A percentile compares a stretch with the other conserved stretches of the same genome.
These are phyloP conservation scores for Nicotiana knightiana DNA, from an alignment of 257 asterid species.

Conservation along the genomic window DNA sequence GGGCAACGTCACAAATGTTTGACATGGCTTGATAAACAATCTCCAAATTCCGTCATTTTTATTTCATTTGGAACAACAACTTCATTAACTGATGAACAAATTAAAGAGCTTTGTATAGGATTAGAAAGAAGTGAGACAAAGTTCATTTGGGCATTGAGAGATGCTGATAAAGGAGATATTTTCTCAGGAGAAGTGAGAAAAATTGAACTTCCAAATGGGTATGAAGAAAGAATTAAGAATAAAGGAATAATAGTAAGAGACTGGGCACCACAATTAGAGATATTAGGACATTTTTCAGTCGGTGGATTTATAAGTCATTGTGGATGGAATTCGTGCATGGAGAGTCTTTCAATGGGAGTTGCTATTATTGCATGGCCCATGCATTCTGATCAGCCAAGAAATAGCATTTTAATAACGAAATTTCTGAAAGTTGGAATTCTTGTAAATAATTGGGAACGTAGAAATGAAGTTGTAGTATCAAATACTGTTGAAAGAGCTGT, in stretches of 20 bases:
- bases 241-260: slow-evolving; percentile 42
- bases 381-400: slow-evolving; percentile 66
- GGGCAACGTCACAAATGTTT: slow-evolving; percentile 33
- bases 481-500: slow-evolving; percentile 17
- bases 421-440: slow-evolving; percentile 33
- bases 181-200: not conserved
- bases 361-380: slow-evolving; percentile 68
- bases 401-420: slow-evolving; percentile 29
- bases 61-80: slow-evolving; percentile 53
- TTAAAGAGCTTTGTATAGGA: slow-evolving; percentile 38
- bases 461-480: slow-evolving; percentile 28
- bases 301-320: slow-evolving; percentile 63
- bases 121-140: slow-evolving; percentile 25
- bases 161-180: slow-evolving; percentile 32
- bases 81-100: slow-evolving; percentile 30
- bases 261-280: slow-evolving; percentile 62
- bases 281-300: slow-evolving; percentile 29
- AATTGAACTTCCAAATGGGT: slow-evolving; percentile 25
- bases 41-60: slow-evolving; percentile 28
- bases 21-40: slow-evolving; percentile 39
- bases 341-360: slow-evolving; percentile 54
- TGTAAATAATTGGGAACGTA: slow-evolving; percentile 31
- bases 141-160: slow-evolving; percentile 47
- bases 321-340: slow-evolving; percentile 64
- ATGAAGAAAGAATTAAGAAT: slow-evolving; percentile 32